Evolutionary conservation across 2,329 filamentous ascomycete genomes (phyloP), one percentile per base, ranked within the genome.

Genomic region (Fusarium sacchari): DNA sequence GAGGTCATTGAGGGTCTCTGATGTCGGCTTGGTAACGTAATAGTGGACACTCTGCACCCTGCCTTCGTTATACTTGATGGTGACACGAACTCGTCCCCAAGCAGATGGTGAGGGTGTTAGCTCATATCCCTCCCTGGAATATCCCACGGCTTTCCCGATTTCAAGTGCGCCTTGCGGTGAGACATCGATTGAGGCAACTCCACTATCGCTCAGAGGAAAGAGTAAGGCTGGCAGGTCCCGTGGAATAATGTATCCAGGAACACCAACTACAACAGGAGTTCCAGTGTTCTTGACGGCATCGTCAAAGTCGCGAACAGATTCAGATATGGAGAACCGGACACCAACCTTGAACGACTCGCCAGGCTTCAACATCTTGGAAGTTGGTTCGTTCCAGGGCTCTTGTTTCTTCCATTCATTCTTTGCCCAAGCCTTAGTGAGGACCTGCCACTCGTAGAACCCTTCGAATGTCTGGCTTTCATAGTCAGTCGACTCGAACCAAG

Each of bases 381-480:
- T 86, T 1, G 88, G 83, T 6, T 78, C 43, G 72, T 91, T 91
- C 89, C 89, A 91, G 0, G 89, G 88, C 5, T 81, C 76, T 1
- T 79, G 80, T 1, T 64, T 75, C 2, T 81, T 82, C 89, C 89
- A 91, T 73, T 91, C 88, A 0, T 85, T 85, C 67, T 90, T 86
- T 0, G 87, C 86, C 79, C 85, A 90, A 0, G 88, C 88, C 62
- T 85, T 83, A 18, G 83, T 86, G 58, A 88, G 82, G 0, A 87
- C 83, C 72, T 90, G 86, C 88, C 88, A 91, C 71, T 90, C 88
- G 66, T 91, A 91, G 68, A 88, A 85, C 1, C 88, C 89, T 73
- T 91, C 89, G 66, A 88, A 91, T 0, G 85, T 87, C 71, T 90
- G 88, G 50, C 84, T 87, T 10, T 81, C 82, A 74, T 90, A 90